Conservation (phyloP, 805 yeast species). For the Ogataea haglerorum region DNA sequence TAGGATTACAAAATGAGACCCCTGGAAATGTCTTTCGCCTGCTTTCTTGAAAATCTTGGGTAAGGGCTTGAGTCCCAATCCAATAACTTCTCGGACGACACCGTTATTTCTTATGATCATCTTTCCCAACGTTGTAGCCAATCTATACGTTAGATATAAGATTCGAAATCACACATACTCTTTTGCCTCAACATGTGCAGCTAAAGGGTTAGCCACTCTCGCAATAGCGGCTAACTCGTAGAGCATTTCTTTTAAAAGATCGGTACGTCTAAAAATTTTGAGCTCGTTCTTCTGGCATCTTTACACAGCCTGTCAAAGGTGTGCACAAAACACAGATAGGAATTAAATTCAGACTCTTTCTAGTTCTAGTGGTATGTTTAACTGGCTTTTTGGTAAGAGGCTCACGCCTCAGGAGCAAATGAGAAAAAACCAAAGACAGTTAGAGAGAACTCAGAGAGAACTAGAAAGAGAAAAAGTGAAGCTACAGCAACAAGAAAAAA, state of each 20-base stretch:
- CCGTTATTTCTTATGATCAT: slow-evolving; percentile 87
- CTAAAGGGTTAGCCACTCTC: slow-evolving; percentile 62
- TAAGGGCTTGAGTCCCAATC: slow-evolving; percentile 72
- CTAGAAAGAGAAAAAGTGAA: slow-evolving; percentile 83
- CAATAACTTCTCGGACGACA: slow-evolving; percentile 78
- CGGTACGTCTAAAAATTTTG: too few relatives aligned
- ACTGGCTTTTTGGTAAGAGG: slow-evolving; percentile 95
- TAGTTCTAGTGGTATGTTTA: slow-evolving; percentile 46
- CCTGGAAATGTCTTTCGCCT: slow-evolving; percentile 87
- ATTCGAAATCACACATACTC: slow-evolving; percentile 34
- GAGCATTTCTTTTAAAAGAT: slow-evolving; percentile 49
- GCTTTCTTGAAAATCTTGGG: slow-evolving; percentile 82
- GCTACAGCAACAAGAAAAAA: slow-evolving; percentile 89
- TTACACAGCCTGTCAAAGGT: too few relatives aligned
- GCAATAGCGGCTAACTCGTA: slow-evolving; percentile 90
- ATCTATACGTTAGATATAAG: slow-evolving; percentile 9
- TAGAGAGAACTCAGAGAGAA: slow-evolving; percentile 93
- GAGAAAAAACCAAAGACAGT: slow-evolving; percentile 91
- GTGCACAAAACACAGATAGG: too few relatives aligned
- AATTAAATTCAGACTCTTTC: too few relatives aligned
- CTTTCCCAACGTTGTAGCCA: slow-evolving; percentile 65
- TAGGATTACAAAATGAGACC: slow-evolving; percentile 79
- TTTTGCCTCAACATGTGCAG: slow-evolving; percentile 57
- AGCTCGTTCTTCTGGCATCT: background rate
- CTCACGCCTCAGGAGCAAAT: slow-evolving; percentile 92